Evolutionary conservation across 257 asterid species (phyloP), one percentile per base, ranked within the genome.

Genomic region (Nyctanthes arbortristis): DNA sequence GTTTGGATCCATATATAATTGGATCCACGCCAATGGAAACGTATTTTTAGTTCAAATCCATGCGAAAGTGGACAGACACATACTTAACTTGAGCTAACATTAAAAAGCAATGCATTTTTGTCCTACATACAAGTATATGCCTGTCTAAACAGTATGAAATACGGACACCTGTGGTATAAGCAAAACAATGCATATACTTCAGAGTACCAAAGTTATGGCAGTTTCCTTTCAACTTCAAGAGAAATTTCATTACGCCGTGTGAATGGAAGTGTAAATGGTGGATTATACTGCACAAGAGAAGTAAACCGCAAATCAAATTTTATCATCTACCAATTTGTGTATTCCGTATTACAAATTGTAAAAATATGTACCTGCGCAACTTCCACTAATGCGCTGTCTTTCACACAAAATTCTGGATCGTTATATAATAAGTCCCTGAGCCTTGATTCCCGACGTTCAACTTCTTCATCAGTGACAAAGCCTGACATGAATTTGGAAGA

Each of bases 211-310:
- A 68, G 47, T 78, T 83, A 90, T 39, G 69, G 67, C 66, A 78
- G 71, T 72, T 78, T 82, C 81, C 82, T 82, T 77, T 88, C 96
- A 79, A 92, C 96, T 85, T 88, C 98, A n/a, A 92, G 82, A 67
- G 96, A 79, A 73, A 92, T 81, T 87, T 92, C 97, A 73, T 92
- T 92, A 34, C 98, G 97, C 14, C 97, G 95, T 33, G 81, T 80
- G 75, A 92, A 86, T 32, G 98, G 97, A 57, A 87, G 90, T 4
- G 95, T 80, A 79, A 92, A 92, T 49, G 98, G 98, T 1, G 97
- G 98, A 70, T 92, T 92, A 78, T 92, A 92, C 97, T 92, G 95
- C 88, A 88, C 18, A 11, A 74, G 32, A 71, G 31, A 74, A 27
- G 58, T 43, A 69, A 28, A 68, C 45, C 25, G 36, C 28, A 62